Base-by-base conservation (phyloP, 1,139 yeast genomes). In the Kodamaea plutei region DNA sequence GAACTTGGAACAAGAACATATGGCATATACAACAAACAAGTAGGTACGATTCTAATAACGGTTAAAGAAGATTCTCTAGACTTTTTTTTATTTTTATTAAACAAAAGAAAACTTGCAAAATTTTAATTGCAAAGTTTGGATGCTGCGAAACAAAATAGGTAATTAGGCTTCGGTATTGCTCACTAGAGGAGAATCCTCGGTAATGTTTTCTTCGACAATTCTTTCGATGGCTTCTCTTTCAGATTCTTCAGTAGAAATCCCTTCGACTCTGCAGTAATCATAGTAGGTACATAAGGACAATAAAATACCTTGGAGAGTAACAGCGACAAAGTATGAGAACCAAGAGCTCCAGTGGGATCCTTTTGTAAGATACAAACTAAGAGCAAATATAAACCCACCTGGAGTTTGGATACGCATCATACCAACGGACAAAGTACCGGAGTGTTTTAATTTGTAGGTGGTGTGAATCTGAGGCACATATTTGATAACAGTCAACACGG, bases 321-420 rank as follows among this genome's bases (percentile, higher is more conserved):
- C 91, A 0, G 94, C 89, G 1, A 81, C 72, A 30, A 84, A 67
- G 47, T 80, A 83, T 5, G 94, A 84, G 20, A 84, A 56, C 94
- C 94, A 85, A 6, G 89, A 77, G 44, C 93, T 82, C 95, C 95
- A 85, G 39, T 76, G 76, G 1, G 91, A 76, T 2, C 88, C 93
- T 26, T 83, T 82, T 28, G 89, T 75, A 37, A 74, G 58, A 34
- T 76, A 81, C 34, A 87, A 60, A 3, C 85, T 77, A 10, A 76
- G 69, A 0, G 93, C 74, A 79, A 91, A 85, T 2, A 84, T 40
- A 44, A 74, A 81, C 15, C 95, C 95, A 9, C 96, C 96, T 0
- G 96, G 96, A 11, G 94, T 84, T 52, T 87, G 96, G 40, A 87
- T 72, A 33, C 79, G 62, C 91, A 87, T 83, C 87, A 84, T 84